phyloP scores from a whole-genome alignment of 2,329 filamentous ascomycete genomes.

The Alternaria metachromatica region DNA sequence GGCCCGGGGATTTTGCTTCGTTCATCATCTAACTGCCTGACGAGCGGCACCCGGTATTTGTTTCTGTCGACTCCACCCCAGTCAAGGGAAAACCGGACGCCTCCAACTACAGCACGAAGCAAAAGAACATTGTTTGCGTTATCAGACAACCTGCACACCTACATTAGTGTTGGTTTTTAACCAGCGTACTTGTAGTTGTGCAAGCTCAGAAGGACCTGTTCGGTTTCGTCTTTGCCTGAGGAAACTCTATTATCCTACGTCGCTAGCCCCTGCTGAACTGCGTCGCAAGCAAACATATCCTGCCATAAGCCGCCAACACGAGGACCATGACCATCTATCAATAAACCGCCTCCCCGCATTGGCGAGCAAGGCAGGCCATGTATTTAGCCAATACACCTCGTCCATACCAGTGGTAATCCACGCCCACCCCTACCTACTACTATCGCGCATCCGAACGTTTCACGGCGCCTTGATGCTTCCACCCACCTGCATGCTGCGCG shows the following conservation, averaged over 20 bases:
- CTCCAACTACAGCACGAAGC: neutral
- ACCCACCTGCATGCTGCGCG: conserved; percentile 29
- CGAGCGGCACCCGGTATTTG: neutral
- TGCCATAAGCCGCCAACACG: conserved; percentile 3
- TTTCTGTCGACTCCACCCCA: neutral
- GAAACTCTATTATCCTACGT: neutral
- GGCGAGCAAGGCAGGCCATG: neutral
- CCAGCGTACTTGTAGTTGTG: neutral
- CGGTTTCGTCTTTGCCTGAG: neutral
- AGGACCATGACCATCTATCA: conserved; percentile 8
- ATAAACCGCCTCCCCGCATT: conserved; percentile 2
- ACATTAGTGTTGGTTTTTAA: neutral
- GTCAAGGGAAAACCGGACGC: neutral
- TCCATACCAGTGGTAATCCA: conserved; percentile 10
- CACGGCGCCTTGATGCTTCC: conserved; percentile 32
- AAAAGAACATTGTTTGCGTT: neutral
- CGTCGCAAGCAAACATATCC: conserved; percentile 3
- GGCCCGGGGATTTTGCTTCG: conserved; percentile 1
- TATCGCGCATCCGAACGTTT: conserved; percentile 28
- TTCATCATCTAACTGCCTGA: neutral
- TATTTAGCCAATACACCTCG: conserved; percentile 19
- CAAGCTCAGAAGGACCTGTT: neutral
- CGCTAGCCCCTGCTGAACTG: neutral
- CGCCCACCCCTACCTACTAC: conserved; percentile 12
- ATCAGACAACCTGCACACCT: neutral